These are phyloP conservation scores for Arabidopsis arenosa DNA, from an alignment of 345 rosid species.

Conservation along the genomic window DNA sequence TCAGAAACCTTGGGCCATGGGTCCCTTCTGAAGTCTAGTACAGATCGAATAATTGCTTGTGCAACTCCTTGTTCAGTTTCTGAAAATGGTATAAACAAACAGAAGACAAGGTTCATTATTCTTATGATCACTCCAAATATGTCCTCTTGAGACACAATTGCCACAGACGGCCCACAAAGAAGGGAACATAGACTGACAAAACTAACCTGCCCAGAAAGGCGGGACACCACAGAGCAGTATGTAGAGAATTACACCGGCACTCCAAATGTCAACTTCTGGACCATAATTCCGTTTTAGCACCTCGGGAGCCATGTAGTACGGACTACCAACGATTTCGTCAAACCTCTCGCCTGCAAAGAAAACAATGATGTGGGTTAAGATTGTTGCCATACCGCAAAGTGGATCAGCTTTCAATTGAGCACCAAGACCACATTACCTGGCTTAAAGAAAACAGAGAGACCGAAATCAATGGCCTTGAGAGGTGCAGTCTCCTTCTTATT, in stretches of 20 bases:
- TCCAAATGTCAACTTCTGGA: conserved; percentile 95
- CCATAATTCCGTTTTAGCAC: conserved; percentile 87
- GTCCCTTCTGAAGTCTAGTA: conserved; percentile 85
- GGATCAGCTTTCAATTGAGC: conserved; percentile 8
- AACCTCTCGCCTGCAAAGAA: conserved; percentile 73
- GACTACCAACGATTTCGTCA: conserved; percentile 94
- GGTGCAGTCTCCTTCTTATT: conserved; percentile 89
- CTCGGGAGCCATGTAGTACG: conserved; percentile 99
- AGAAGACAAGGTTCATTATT: conserved; percentile 4
- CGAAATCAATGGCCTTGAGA: conserved; percentile 92
- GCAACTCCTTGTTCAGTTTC: conserved; percentile 99
- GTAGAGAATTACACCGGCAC: conserved; percentile 95
- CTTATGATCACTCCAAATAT: conserved; percentile 16
- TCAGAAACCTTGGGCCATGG: conserved; percentile 99
- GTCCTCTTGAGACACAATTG: not conserved
- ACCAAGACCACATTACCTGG: conserved; percentile 63
- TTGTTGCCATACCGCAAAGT: not conserved
- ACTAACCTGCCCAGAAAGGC: conserved; percentile 97
- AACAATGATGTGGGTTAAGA: conserved; percentile 23
- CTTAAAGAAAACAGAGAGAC: conserved; percentile 91
- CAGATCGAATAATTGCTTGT: conserved; percentile 84
- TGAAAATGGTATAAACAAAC: conserved; percentile 45
- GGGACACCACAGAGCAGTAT: conserved; percentile 95
- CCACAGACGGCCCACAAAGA: not conserved
- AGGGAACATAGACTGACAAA: conserved; percentile 19